Percentiles rank a stretch among this genome's conserved stretches.
Conservation (phyloP, 345 rosid species). For the Brassica juncea region DNA sequence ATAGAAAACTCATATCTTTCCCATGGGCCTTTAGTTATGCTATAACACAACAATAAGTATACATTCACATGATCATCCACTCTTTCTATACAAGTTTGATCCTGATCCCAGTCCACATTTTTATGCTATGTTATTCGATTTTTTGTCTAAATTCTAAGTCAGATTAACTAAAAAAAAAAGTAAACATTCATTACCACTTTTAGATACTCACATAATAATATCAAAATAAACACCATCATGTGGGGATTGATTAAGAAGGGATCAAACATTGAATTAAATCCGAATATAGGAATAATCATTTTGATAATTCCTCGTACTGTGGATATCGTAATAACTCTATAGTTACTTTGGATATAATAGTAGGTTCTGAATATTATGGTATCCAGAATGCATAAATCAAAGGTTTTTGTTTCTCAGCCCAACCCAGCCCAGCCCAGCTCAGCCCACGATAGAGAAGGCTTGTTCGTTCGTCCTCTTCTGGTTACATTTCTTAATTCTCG, state of each 20-base stretch:
- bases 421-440: neutral
- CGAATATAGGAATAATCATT: neutral
- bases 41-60: neutral
- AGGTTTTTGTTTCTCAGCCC: neutral
- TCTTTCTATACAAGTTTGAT: too few species aligned
- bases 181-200: neutral
- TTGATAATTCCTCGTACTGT: neutral
- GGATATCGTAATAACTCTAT: too few species aligned
- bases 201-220: neutral
- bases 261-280: neutral
- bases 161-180: neutral
- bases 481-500: conserved; percentile 35
- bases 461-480: conserved; percentile 85
- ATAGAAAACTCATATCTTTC: neutral
- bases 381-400: neutral
- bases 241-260: neutral
- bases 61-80: neutral
- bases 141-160: neutral
- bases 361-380: neutral
- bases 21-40: neutral
- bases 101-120: neutral
- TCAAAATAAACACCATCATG: too few species aligned
- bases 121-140: neutral
- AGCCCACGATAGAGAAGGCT: conserved; percentile 75
- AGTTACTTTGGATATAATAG: too few species aligned